Percentiles rank a stretch among this genome's conserved stretches.
Evolutionary conservation across 345 rosid species (phyloP).

Genomic region (Excoecaria agallocha): DNA sequence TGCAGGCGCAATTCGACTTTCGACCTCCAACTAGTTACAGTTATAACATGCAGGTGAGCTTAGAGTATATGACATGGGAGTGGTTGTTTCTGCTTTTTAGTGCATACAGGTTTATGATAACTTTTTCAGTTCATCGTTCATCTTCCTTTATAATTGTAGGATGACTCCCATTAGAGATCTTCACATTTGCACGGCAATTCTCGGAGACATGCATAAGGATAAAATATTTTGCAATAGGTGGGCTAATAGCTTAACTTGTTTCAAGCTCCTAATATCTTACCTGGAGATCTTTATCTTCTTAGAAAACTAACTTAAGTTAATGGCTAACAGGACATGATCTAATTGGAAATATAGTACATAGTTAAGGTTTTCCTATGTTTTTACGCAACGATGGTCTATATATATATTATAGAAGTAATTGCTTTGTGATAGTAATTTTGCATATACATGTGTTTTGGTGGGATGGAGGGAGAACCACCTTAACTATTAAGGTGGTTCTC

Average conservation of each 20-base stretch:
- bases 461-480: too few species aligned
- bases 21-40: slow-evolving; percentile 45
- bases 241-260: not conserved
- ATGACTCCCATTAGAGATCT: slow-evolving; percentile 56
- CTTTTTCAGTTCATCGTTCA: not conserved
- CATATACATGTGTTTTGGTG: too few species aligned
- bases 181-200: slow-evolving; percentile 52
- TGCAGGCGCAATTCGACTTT: slow-evolving; percentile 75
- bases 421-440: too few species aligned
- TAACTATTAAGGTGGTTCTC: too few species aligned
- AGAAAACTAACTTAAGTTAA: not conserved
- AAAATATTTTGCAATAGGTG: slow-evolving; percentile 1
- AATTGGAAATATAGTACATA: too few species aligned
- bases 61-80: not conserved
- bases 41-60: slow-evolving; percentile 58
- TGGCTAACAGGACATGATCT: not conserved
- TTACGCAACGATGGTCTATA: too few species aligned
- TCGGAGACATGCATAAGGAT: slow-evolving; percentile 43
- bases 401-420: too few species aligned
- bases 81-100: not conserved
- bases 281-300: not conserved
- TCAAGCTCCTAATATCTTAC: not conserved
- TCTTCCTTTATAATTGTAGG: slow-evolving; percentile 31
- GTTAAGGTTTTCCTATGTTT: too few species aligned
- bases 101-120: not conserved